A percentile compares a stretch with the other conserved stretches of the same genome.
Evolutionary conservation across 2,329 filamentous ascomycete species (phyloP).

Genomic region (Blastomyces gilchristii): DNA sequence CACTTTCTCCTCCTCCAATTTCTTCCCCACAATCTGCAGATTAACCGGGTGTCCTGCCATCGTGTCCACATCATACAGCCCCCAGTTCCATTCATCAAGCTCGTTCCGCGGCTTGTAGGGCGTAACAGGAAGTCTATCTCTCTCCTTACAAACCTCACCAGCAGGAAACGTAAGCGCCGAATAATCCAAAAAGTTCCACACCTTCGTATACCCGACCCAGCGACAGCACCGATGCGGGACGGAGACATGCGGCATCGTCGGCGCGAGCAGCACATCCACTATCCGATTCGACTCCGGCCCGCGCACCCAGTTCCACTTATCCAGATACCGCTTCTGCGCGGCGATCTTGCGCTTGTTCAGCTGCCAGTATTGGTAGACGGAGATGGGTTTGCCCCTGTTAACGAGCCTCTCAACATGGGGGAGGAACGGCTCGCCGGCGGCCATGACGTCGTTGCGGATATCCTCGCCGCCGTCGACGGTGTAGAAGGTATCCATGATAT

Average conservation of each 20-base stretch:
- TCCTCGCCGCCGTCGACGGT: slow-evolving; percentile 55
- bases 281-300: slow-evolving; percentile 35
- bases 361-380: slow-evolving; percentile 58
- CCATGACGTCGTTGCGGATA: slow-evolving; percentile 44
- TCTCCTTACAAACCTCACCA: slow-evolving; percentile 36
- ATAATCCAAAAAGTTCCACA: slow-evolving; percentile 56
- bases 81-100: slow-evolving; percentile 44
- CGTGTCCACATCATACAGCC: slow-evolving; percentile 36
- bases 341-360: slow-evolving; percentile 49
- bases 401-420: slow-evolving; percentile 50
- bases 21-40: slow-evolving; percentile 44
- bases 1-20: slow-evolving; percentile 47
- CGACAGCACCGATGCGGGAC: slow-evolving; percentile 36
- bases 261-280: slow-evolving; percentile 49
- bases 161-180: slow-evolving; percentile 48
- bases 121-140: slow-evolving; percentile 29
- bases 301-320: slow-evolving; percentile 46
- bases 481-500: slow-evolving; percentile 53
- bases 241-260: slow-evolving; percentile 51
- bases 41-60: slow-evolving; percentile 42
- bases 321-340: slow-evolving; percentile 47
- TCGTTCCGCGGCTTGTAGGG: slow-evolving; percentile 41
- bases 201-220: slow-evolving; percentile 50
- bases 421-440: slow-evolving; percentile 50
- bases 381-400: slow-evolving; percentile 44